These are phyloP conservation scores for Pythium biforme DNA, from an alignment of 352 stramenopile genomes.

Conservation along the genomic window DNA sequence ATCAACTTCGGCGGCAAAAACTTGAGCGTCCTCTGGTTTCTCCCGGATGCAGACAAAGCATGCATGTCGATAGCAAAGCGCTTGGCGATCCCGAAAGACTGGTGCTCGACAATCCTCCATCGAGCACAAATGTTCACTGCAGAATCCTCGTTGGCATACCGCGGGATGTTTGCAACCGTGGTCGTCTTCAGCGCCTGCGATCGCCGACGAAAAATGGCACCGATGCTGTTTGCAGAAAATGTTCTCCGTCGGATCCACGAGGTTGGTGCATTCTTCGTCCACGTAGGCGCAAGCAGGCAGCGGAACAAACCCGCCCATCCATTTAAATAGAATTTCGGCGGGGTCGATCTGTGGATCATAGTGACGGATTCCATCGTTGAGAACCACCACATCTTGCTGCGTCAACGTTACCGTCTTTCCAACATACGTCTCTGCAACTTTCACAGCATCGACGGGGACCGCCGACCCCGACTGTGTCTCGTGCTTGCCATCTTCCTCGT, in stretches of 20 bases:
- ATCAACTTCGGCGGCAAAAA: conserved; percentile 29
- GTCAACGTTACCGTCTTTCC: conserved; percentile 18
- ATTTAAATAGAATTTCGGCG: conserved; percentile 55
- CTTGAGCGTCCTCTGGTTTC: conserved; percentile 5
- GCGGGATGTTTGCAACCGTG: conserved; percentile 32
- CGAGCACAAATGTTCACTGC: conserved; percentile 41
- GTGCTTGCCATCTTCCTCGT: neutral
- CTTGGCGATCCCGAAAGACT: conserved; percentile 29
- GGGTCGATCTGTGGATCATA: conserved; percentile 53
- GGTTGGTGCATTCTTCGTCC: conserved; percentile 32
- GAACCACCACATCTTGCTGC: conserved; percentile 30
- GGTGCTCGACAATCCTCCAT: conserved; percentile 14
- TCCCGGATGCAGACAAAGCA: conserved; percentile 58
- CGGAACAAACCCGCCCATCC: conserved; percentile 54
- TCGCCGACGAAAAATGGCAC: conserved; percentile 17
- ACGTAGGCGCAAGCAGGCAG: conserved; percentile 35
- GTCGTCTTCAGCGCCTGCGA: neutral
- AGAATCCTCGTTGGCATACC: conserved; percentile 37
- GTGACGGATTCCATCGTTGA: conserved; percentile 56
- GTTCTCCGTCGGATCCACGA: conserved; percentile 30
- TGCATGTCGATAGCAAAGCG: conserved; percentile 48
- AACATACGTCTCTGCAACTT: neutral
- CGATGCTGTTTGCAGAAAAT: conserved; percentile 31
- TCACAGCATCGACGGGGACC: neutral
- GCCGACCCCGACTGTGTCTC: neutral